These are phyloP conservation scores for Epichloe typhina DNA, from an alignment of 2,329 filamentous ascomycete genomes.

Conservation along the genomic window DNA sequence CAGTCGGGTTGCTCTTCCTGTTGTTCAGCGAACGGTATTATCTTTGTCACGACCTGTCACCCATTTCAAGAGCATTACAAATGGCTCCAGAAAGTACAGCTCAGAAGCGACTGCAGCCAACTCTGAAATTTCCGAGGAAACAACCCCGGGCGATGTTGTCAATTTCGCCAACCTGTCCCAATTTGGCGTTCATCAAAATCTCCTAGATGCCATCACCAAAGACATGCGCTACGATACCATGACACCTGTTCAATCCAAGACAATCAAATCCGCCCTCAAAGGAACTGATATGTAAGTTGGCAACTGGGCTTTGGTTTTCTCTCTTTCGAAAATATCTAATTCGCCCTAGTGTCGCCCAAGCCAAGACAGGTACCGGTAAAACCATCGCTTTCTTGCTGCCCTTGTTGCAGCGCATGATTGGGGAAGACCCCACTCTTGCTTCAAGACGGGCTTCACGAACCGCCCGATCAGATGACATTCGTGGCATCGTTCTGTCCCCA, in stretches of 20 bases:
- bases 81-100: conserved; percentile 24
- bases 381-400: conserved; percentile 88
- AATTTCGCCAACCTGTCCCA: conserved; percentile 31
- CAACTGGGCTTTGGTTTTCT: neutral
- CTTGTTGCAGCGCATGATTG: conserved; percentile 65
- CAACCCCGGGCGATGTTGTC: conserved; percentile 16
- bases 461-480: conserved; percentile 43
- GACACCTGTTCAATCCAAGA: conserved; percentile 83
- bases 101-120: conserved; percentile 22
- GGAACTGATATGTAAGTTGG: conserved; percentile 67
- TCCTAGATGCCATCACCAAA: conserved; percentile 56
- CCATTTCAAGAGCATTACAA: conserved; percentile 12
- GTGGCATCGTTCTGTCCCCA: conserved; percentile 61
- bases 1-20: conserved; percentile 14
- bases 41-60: conserved; percentile 9
- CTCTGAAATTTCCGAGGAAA: conserved; percentile 1
- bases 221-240: conserved; percentile 70
- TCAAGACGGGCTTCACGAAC: conserved; percentile 21
- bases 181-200: conserved; percentile 44
- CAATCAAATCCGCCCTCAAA: conserved; percentile 66
- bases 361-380: conserved; percentile 94
- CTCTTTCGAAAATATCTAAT: neutral
- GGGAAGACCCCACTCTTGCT: conserved; percentile 47
- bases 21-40: conserved; percentile 11
- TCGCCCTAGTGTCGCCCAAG: conserved; percentile 64